A percentile compares a stretch with the other conserved stretches of the same genome.
Evolutionary conservation across 2,329 filamentous ascomycete genomes (phyloP).

Genomic region (Aureobasidium pullulans): DNA sequence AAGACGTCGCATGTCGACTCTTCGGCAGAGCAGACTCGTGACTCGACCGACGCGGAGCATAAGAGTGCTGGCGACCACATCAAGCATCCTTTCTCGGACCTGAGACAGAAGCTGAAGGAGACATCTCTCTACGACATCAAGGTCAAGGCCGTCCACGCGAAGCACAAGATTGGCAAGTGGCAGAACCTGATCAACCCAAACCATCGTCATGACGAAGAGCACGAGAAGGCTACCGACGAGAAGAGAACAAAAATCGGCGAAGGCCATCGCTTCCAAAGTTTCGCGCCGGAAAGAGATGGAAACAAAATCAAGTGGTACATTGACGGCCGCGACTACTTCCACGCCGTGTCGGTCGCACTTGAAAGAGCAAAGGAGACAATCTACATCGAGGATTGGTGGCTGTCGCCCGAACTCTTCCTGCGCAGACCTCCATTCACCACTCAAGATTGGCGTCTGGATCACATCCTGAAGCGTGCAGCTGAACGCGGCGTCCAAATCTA

Average conservation of each 20-base stretch:
- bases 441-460: slow-evolving; percentile 81
- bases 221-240: slow-evolving; percentile 74
- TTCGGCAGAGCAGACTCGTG: background rate
- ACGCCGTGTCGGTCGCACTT: slow-evolving; percentile 82
- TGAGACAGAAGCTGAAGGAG: slow-evolving; percentile 40
- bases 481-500: slow-evolving; percentile 93
- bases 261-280: slow-evolving; percentile 78
- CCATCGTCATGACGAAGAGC: slow-evolving; percentile 88
- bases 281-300: slow-evolving; percentile 75
- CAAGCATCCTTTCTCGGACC: slow-evolving; percentile 19
- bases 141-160: slow-evolving; percentile 50
- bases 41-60: background rate
- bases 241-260: slow-evolving; percentile 68
- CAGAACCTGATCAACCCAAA: slow-evolving; percentile 70
- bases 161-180: slow-evolving; percentile 58
- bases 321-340: slow-evolving; percentile 91
- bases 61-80: slow-evolving; percentile 17
- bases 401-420: slow-evolving; percentile 81
- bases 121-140: slow-evolving; percentile 42
- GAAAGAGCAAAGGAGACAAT: slow-evolving; percentile 87
- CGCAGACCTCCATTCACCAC: slow-evolving; percentile 74
- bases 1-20: slow-evolving; percentile 9
- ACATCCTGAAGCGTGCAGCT: slow-evolving; percentile 77
- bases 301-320: slow-evolving; percentile 97
- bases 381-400: slow-evolving; percentile 96